Conservation (phyloP, 225 moss, liverwort and hornwort genomes). For the Bryum argenteum region DNA sequence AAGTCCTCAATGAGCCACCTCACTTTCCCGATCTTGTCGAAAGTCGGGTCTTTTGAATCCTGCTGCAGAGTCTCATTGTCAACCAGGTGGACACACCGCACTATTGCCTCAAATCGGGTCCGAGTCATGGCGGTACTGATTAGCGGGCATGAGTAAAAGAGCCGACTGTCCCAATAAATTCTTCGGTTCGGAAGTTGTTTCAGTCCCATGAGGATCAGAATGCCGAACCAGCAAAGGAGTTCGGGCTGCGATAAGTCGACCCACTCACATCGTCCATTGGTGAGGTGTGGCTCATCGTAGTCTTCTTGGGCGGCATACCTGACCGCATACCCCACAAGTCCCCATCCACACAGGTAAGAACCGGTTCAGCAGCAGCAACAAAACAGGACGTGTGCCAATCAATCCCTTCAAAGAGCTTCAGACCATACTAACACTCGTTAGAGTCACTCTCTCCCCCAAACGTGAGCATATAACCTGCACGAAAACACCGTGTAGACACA, state of each 20-base stretch:
- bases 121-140: background rate
- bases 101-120: background rate
- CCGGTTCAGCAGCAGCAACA: too few species aligned
- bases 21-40: background rate
- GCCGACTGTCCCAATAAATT: background rate
- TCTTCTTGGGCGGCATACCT: background rate
- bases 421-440: too few species aligned
- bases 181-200: background rate
- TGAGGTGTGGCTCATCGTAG: background rate
- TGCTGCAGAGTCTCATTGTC: background rate
- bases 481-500: too few species aligned
- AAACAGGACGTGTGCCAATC: too few species aligned
- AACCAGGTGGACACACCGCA: background rate
- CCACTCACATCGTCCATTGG: background rate
- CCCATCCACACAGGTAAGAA: too few species aligned
- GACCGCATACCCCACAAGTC: background rate
- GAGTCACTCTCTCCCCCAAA: too few species aligned
- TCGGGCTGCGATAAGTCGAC: background rate
- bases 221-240: background rate
- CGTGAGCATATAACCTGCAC: too few species aligned
- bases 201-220: background rate
- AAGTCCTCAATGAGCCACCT: background rate
- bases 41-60: background rate
- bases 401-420: too few species aligned
- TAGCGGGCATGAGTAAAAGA: background rate